These are phyloP conservation scores for Cladosporium sphaerospermum DNA, from an alignment of 2,329 filamentous ascomycete genomes.

Conservation along the genomic window DNA sequence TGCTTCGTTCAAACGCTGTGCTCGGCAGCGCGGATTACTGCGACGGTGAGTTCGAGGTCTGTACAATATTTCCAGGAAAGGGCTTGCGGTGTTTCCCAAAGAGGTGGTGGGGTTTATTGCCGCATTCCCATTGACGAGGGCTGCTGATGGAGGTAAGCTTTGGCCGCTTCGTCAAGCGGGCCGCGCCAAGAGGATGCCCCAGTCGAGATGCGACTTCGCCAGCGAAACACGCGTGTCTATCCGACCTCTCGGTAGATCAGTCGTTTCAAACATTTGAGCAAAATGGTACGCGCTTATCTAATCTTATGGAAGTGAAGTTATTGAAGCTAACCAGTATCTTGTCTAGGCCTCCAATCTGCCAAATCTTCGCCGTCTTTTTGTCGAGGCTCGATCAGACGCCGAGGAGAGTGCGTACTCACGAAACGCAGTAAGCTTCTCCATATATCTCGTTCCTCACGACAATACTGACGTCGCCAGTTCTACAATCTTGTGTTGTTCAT, in stretches of 20 bases:
- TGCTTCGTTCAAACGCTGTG: too few relatives aligned
- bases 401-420: conserved; percentile 93
- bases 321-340: background rate
- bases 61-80: too few relatives aligned
- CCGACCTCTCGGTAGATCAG: too few relatives aligned
- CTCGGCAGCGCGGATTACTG: too few relatives aligned
- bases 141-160: conserved; percentile 8
- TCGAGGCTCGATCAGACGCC: conserved; percentile 84
- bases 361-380: conserved; percentile 91
- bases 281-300: conserved; percentile 1
- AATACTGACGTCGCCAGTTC: conserved; percentile 55
- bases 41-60: too few relatives aligned
- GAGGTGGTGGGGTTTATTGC: background rate
- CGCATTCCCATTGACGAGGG: conserved; percentile 1
- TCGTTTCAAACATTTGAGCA: background rate
- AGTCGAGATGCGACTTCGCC: background rate
- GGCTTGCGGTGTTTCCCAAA: background rate
- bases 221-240: conserved; percentile 2
- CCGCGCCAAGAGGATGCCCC: conserved; percentile 1
- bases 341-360: conserved; percentile 67
- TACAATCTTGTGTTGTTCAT: conserved; percentile 97
- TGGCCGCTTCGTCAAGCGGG: background rate
- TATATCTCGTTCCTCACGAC: background rate
- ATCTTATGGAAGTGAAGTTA: too few relatives aligned
- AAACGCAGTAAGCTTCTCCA: conserved; percentile 61